phyloP scores from a whole-genome alignment of 345 rosid species.

The Raphanus sativus region DNA sequence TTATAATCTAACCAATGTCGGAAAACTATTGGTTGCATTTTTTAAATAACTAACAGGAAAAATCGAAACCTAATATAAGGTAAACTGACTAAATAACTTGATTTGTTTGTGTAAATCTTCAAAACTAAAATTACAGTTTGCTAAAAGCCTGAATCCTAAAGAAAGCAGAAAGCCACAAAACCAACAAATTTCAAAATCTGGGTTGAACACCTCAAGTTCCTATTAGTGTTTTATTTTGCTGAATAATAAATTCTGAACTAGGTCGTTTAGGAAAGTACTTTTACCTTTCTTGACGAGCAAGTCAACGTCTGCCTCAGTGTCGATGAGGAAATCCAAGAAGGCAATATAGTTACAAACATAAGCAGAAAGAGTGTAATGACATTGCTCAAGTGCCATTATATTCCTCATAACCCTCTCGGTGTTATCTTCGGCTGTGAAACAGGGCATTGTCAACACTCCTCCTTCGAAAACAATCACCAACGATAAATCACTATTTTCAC shows the following conservation, averaged over 20 bases:
- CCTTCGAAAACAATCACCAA: slow-evolving; percentile 23
- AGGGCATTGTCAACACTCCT: slow-evolving; percentile 24
- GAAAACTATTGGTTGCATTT: neutral
- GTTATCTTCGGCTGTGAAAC: neutral
- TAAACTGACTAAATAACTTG: neutral
- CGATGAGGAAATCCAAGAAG: slow-evolving; percentile 37
- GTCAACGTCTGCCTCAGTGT: slow-evolving; percentile 23
- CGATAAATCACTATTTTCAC: neutral
- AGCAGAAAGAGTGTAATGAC: slow-evolving; percentile 2
- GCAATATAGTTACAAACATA: slow-evolving; percentile 18
- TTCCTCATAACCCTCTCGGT: slow-evolving; percentile 26
- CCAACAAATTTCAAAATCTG: neutral
- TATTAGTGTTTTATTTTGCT: neutral
- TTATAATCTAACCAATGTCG: neutral
- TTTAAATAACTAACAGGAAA: neutral
- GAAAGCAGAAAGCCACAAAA: neutral
- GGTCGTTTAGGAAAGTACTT: neutral
- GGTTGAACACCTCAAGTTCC: neutral
- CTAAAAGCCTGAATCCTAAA: neutral
- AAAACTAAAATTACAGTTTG: neutral
- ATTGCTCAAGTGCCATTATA: slow-evolving; percentile 38
- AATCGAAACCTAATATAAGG: neutral
- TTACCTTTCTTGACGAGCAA: slow-evolving; percentile 38
- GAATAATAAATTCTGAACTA: neutral
- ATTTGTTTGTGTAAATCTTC: neutral